Percentiles rank a stretch among this genome's conserved stretches.
phyloP scores from a whole-genome alignment of 768 basidiomycete genomes.

The Cantharellus cinnabarinus region DNA sequence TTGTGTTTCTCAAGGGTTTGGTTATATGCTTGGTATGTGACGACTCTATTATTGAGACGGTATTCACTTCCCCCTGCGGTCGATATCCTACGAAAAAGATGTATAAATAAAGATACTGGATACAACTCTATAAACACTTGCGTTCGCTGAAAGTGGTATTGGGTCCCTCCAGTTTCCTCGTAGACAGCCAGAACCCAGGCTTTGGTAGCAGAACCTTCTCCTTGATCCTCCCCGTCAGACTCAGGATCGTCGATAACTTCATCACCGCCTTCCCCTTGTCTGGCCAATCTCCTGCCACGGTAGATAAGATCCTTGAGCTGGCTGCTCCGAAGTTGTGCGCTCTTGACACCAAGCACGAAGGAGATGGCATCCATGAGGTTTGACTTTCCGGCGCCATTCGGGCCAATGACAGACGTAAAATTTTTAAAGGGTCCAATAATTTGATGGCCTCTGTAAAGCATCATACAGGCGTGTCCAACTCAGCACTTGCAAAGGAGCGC shows the following conservation, averaged over 20 bases:
- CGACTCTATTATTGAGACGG: slow-evolving; percentile 56
- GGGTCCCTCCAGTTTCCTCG: slow-evolving; percentile 39
- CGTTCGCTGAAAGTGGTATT: slow-evolving; percentile 85
- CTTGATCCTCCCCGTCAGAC: slow-evolving; percentile 21
- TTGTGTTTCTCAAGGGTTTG: slow-evolving; percentile 72
- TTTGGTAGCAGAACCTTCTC: slow-evolving; percentile 71
- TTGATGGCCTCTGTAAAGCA: slow-evolving; percentile 41
- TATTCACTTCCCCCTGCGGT: slow-evolving; percentile 79
- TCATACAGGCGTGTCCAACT: neutral
- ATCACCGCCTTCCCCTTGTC: slow-evolving; percentile 23
- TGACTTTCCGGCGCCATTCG: slow-evolving; percentile 97
- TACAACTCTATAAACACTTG: slow-evolving; percentile 23
- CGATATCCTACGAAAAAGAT: slow-evolving; percentile 42
- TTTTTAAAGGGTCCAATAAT: slow-evolving; percentile 77
- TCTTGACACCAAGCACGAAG: slow-evolving; percentile 93
- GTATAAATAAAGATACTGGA: neutral
- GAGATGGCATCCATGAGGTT: slow-evolving; percentile 99
- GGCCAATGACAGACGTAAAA: slow-evolving; percentile 93
- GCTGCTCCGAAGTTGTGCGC: slow-evolving; percentile 75
- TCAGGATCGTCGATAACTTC: slow-evolving; percentile 20
- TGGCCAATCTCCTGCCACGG: slow-evolving; percentile 55
- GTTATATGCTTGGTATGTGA: slow-evolving; percentile 81
- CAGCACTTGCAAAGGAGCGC: neutral
- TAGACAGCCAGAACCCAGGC: slow-evolving; percentile 95
- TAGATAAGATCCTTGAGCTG: slow-evolving; percentile 93